Evolutionary conservation across 1,284 basidiomycete species (phyloP).

Genomic region (Melanopsichium pennsylvanicum): DNA sequence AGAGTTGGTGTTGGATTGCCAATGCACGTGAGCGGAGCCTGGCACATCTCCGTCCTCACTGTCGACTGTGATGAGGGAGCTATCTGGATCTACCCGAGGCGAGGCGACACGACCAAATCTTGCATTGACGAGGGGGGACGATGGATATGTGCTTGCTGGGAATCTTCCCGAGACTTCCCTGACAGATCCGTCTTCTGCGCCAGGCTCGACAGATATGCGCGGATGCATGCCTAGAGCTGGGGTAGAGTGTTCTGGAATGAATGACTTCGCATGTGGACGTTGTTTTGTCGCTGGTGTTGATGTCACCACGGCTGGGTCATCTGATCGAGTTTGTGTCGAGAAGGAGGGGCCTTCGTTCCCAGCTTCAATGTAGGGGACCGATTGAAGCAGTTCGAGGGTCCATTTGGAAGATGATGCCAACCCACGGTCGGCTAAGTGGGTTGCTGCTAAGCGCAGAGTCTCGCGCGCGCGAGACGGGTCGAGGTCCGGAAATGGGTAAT

Average conservation of each 20-base stretch:
- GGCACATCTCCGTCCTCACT: slow-evolving; percentile 28
- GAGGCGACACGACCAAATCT: slow-evolving; percentile 11
- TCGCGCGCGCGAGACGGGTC: slow-evolving; percentile 35
- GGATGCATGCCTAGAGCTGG: slow-evolving; percentile 53
- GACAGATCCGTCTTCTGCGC: slow-evolving; percentile 19
- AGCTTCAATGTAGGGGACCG: slow-evolving; percentile 22
- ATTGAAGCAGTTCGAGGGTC: slow-evolving; percentile 56
- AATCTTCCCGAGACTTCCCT: slow-evolving; percentile 30
- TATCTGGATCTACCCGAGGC: slow-evolving; percentile 25
- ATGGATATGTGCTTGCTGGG: slow-evolving; percentile 8
- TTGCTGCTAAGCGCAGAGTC: slow-evolving; percentile 33
- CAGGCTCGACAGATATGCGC: slow-evolving; percentile 32
- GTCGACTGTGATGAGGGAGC: slow-evolving; percentile 43
- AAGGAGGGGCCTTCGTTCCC: not conserved
- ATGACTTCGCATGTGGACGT: not conserved
- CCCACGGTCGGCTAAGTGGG: slow-evolving; percentile 43
- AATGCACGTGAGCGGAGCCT: slow-evolving; percentile 46
- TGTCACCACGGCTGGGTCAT: slow-evolving; percentile 10
- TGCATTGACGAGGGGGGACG: slow-evolving; percentile 30
- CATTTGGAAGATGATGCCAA: slow-evolving; percentile 47
- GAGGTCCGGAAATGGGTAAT: slow-evolving; percentile 46
- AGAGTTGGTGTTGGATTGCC: slow-evolving; percentile 45
- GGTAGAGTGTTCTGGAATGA: slow-evolving; percentile 60
- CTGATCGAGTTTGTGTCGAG: slow-evolving; percentile 2
- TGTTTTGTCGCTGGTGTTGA: slow-evolving; percentile 41